phyloP scores from a whole-genome alignment of 2,329 filamentous ascomycete genomes.

The Nothopassalora personata region DNA sequence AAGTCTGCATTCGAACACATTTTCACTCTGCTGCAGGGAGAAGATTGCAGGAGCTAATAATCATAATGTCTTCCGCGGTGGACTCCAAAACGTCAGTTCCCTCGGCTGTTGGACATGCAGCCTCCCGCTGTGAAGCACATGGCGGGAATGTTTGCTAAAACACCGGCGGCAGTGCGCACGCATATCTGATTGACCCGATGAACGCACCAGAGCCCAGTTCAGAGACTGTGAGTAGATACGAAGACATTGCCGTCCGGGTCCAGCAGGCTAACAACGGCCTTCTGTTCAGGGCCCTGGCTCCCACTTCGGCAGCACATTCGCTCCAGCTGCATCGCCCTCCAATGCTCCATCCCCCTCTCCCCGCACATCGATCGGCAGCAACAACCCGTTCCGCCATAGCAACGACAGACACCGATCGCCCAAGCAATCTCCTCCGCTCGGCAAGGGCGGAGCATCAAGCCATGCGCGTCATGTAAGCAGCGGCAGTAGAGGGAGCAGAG shows the following conservation, averaged over 20 bases:
- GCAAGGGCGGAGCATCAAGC: conserved; percentile 40
- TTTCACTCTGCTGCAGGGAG: neutral
- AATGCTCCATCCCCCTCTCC: conserved; percentile 26
- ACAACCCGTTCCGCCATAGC: conserved; percentile 41
- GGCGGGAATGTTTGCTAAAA: conserved; percentile 15
- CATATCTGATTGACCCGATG: conserved; percentile 65
- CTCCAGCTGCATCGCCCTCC: conserved; percentile 24
- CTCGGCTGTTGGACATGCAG: neutral
- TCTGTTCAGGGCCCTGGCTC: conserved; percentile 48
- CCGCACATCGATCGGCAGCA: conserved; percentile 31
- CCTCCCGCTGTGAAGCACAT: conserved; percentile 5
- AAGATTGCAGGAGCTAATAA: neutral
- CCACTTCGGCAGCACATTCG: conserved; percentile 49
- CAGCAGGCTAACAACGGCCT: too few relatives aligned
- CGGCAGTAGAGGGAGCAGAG: conserved; percentile 3
- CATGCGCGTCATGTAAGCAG: conserved; percentile 38
- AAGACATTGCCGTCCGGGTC: too few relatives aligned
- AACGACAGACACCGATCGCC: conserved; percentile 19
- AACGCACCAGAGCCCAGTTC: conserved; percentile 56
- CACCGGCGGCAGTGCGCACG: conserved; percentile 46
- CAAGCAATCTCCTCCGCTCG: conserved; percentile 10
- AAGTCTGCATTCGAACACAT: neutral
- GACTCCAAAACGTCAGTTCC: conserved; percentile 12
- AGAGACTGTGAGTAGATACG: too few relatives aligned
- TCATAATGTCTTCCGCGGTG: conserved; percentile 14